Evolutionary conservation across 2,329 filamentous ascomycete species (phyloP).

Genomic region (Dactylellina cionopaga): DNA sequence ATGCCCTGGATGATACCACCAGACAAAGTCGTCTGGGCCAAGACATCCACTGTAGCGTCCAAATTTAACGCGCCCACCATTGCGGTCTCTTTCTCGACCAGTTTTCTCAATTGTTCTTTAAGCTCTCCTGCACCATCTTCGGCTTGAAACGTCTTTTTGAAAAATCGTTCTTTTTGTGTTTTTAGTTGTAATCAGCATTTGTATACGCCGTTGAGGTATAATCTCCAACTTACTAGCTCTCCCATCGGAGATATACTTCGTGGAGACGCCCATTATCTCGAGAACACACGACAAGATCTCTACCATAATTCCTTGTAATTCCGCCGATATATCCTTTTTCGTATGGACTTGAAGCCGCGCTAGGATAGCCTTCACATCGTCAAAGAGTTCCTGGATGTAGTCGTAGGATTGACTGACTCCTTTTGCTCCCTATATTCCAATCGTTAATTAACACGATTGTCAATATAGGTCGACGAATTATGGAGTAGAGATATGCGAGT

Average conservation of each 20-base stretch:
- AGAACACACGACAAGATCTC: conserved; percentile 8
- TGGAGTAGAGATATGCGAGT: no score
- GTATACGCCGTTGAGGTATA: not conserved
- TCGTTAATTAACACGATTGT: no score
- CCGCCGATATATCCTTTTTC: not conserved
- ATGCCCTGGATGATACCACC: not conserved
- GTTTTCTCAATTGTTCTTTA: not conserved
- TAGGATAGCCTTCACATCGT: not conserved
- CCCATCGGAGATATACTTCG: not conserved
- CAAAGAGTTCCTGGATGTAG: conserved; percentile 5
- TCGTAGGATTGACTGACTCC: conserved; percentile 18
- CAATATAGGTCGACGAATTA: no score
- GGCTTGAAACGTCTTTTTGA: not conserved
- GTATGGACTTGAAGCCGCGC: not conserved
- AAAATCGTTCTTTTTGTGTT: not conserved
- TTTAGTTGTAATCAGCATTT: not conserved
- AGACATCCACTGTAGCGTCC: not conserved
- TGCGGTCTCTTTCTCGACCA: not conserved
- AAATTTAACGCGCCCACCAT: not conserved
- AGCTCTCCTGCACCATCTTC: not conserved
- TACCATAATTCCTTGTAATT: not conserved
- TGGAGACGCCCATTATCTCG: conserved; percentile 12
- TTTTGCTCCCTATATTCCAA: not conserved
- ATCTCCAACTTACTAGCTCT: conserved; percentile 3
- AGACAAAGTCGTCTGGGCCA: not conserved